phyloP scores from a whole-genome alignment of 805 yeast species.

The Isabelozyma heimii region DNA sequence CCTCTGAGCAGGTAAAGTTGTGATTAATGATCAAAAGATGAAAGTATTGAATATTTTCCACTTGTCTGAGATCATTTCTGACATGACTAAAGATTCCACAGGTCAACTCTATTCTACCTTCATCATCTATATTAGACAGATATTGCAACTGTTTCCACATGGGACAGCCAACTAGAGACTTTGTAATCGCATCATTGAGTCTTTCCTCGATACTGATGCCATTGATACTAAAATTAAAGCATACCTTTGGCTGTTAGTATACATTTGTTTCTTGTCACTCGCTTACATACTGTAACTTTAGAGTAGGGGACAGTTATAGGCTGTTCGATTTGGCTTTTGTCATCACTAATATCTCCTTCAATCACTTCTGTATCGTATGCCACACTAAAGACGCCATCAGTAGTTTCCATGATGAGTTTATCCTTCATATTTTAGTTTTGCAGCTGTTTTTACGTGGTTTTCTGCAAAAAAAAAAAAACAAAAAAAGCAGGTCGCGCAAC shows the following conservation, averaged over 20 bases:
- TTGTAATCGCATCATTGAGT: neutral
- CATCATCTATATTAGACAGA: slow-evolving; percentile 6
- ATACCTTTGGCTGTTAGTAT: neutral
- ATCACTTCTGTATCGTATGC: neutral
- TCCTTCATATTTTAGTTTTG: neutral
- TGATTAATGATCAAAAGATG: slow-evolving; percentile 5
- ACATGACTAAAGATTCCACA: slow-evolving; percentile 7
- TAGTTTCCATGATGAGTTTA: neutral
- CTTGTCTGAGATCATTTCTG: neutral
- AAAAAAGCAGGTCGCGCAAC: neutral
- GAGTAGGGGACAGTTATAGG: neutral
- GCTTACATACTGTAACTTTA: neutral
- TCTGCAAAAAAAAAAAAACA: neutral
- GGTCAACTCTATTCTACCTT: slow-evolving; percentile 1
- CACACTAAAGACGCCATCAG: neutral
- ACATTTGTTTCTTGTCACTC: neutral
- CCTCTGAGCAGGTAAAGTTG: slow-evolving; percentile 1
- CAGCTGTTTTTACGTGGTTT: neutral
- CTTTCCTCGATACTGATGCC: neutral
- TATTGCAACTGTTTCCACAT: slow-evolving; percentile 10
- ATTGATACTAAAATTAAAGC: neutral
- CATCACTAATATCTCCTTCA: neutral
- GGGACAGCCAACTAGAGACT: neutral
- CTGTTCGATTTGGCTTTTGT: too few species aligned
- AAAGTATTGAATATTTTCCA: slow-evolving; percentile 1